These are phyloP conservation scores for Penicillium fuscoglaucum DNA, from an alignment of 2,329 filamentous ascomycete species.

Conservation along the genomic window DNA sequence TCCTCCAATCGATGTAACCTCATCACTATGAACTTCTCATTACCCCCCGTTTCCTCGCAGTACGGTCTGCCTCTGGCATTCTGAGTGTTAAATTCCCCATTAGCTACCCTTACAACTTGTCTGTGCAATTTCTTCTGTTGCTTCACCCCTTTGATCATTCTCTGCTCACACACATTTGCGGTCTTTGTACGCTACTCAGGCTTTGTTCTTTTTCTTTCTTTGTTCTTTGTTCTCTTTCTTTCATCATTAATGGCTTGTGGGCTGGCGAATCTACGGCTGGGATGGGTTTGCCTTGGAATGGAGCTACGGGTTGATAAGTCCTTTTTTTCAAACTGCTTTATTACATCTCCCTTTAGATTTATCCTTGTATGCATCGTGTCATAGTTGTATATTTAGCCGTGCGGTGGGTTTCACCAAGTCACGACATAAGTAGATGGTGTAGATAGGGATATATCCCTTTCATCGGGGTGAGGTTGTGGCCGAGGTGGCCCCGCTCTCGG, in stretches of 20 bases:
- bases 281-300: slow-evolving; percentile 28
- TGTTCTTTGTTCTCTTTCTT: slow-evolving; percentile 18
- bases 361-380: not conserved
- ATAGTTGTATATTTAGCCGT: not conserved
- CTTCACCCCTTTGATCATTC: slow-evolving; percentile 11
- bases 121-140: not conserved
- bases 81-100: not conserved
- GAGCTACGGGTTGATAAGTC: slow-evolving; percentile 28
- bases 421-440: not conserved
- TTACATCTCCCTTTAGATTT: not conserved
- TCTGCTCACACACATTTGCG: slow-evolving; percentile 18
- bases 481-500: no score
- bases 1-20: slow-evolving; percentile 5
- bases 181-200: slow-evolving; percentile 4
- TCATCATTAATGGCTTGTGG: slow-evolving; percentile 30
- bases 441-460: not conserved
- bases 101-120: not conserved
- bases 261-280: slow-evolving; percentile 34
- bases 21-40: slow-evolving; percentile 2
- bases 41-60: not conserved
- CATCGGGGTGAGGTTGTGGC: not conserved
- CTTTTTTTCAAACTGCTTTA: not conserved
- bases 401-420: not conserved
- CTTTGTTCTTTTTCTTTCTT: slow-evolving; percentile 16
- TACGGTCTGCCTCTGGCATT: not conserved